Conservation (phyloP, 805 yeast species). For the Pichia paraexigua region DNA sequence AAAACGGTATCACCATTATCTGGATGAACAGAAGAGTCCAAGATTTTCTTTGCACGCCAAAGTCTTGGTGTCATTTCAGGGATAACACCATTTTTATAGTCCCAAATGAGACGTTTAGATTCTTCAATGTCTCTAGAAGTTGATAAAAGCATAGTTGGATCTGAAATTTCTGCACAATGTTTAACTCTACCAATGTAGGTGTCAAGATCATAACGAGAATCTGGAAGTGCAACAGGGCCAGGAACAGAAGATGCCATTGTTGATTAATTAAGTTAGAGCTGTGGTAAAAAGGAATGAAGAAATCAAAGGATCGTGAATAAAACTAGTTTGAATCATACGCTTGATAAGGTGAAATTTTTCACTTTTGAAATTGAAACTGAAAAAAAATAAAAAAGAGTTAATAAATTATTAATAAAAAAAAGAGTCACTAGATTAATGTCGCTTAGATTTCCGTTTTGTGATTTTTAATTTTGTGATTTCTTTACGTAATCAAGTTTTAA, state of each 20-base stretch:
- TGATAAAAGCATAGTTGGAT: conserved; percentile 82
- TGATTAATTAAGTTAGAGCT: background rate
- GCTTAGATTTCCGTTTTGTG: background rate
- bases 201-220: conserved; percentile 66
- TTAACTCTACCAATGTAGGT: conserved; percentile 92
- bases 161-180: conserved; percentile 89
- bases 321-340: background rate
- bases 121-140: conserved; percentile 51
- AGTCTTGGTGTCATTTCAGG: conserved; percentile 66
- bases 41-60: conserved; percentile 80
- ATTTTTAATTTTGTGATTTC: too few relatives aligned
- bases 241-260: conserved; percentile 82
- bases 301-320: background rate
- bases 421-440: background rate
- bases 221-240: conserved; percentile 75
- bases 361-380: background rate
- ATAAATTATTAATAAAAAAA: too few relatives aligned
- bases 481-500: background rate
- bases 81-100: conserved; percentile 62
- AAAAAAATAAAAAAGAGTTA: too few relatives aligned
- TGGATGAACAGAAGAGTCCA: conserved; percentile 93
- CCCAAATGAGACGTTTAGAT: conserved; percentile 61
- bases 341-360: background rate
- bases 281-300: background rate
- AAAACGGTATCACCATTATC: conserved; percentile 92